Evolutionary conservation across 306 rosid species (phyloP).

Genomic region (Ormosia semicastrata): DNA sequence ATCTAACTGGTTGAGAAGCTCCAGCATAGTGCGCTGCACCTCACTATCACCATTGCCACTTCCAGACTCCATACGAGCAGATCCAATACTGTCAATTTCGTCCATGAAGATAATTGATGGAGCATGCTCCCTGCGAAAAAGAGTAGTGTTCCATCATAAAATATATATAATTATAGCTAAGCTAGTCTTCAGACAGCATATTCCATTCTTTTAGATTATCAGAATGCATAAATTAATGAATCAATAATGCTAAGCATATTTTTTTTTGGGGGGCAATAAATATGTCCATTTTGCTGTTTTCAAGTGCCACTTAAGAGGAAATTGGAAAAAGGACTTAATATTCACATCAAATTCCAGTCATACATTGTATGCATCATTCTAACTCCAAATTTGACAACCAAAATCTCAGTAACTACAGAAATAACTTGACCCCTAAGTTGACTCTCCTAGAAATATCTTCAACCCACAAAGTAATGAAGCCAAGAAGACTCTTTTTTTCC

Average conservation of each 20-base stretch:
- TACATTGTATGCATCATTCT: neutral
- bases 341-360: neutral
- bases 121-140: slow-evolving; percentile 85
- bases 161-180: neutral
- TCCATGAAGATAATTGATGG: slow-evolving; percentile 99
- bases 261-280: neutral
- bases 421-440: neutral
- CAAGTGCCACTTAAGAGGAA: neutral
- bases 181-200: neutral
- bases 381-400: neutral
- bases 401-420: neutral
- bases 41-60: slow-evolving; percentile 99
- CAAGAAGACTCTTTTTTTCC: neutral
- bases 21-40: slow-evolving; percentile 98
- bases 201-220: neutral
- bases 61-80: slow-evolving; percentile 99
- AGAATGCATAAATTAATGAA: neutral
- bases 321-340: neutral
- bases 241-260: neutral
- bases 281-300: neutral
- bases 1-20: slow-evolving; percentile 98
- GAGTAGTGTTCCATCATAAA: neutral
- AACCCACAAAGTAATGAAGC: neutral
- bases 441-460: neutral
- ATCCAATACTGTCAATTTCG: slow-evolving; percentile 98